Base-by-base conservation (phyloP, 495 filamentous ascomycete species). In the Hyaloscypha variabilis region DNA sequence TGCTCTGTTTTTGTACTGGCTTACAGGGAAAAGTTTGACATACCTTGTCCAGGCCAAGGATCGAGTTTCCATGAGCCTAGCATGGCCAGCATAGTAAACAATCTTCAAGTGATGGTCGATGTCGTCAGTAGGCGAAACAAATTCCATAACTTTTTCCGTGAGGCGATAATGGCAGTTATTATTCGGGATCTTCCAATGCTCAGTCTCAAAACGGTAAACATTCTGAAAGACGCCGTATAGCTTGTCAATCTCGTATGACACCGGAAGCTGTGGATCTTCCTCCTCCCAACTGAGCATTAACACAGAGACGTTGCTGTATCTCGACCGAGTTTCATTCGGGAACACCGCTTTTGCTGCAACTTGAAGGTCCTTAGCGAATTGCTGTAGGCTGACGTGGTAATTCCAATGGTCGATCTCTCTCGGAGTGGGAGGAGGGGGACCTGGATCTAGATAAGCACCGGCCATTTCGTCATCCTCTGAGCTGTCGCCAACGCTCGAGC, bases 81-180 rank as follows among this genome's bases (percentile, higher is more conserved):
- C 53, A 29, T 56, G 53, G 23, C 53, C 53, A 56, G 53, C 53
- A 19, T 56, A 56, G 53, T 56, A 56, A n/a, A 56, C 53, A 29
- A 56, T 56, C 25, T 56, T 56, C 23, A 56, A 29, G 49, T 51
- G 49, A 51, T 51, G 49, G 23, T 17, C 21, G 14, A 25, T 56
- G 21, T 6, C 14, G 28, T 56, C 53, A 26, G 21, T 56, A 26
- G 53, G 26, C 13, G 23, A 25, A 17, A 25, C 21, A 29, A 56
- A 56, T 6, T 56, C 23, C 26, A 56, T 25, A 26, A 56, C 28
- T 25, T 56, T 56, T 29, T 26, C 26, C 53, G 10, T 25, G 21
- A 56, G 25, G 23, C 21, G 21, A 56, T 56, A 26, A 29, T 56
- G 53, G 53, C 23, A 25, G 26, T 56, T 56, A 17, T 29, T 5